Evolutionary conservation across 352 stramenopile genomes (phyloP).

Genomic region (Lagenidium giganteum): DNA sequence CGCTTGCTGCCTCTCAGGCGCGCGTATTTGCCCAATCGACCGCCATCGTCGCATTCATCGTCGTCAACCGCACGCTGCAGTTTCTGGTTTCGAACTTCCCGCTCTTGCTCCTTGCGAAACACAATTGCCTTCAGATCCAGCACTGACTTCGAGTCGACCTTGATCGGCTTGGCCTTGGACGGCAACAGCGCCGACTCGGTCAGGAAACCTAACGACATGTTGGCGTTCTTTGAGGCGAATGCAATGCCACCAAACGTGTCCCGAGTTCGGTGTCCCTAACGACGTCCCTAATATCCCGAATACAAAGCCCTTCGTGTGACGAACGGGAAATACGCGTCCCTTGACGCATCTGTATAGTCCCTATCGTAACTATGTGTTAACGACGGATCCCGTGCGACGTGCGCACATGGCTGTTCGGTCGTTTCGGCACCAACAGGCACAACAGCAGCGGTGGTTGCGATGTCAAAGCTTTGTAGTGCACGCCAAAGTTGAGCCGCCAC

Average conservation of each 20-base stretch:
- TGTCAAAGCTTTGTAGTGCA: no score
- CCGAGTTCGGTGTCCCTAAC: no score
- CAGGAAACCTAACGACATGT: constrained; percentile 83
- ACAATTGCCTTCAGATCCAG: constrained; percentile 67
- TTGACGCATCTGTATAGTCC: not conserved
- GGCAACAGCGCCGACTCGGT: constrained; percentile 83
- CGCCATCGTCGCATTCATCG: not conserved
- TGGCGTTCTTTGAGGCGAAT: not conserved
- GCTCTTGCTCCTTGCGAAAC: constrained; percentile 64
- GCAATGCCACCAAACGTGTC: no score
- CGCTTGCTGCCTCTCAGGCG: constrained; percentile 28
- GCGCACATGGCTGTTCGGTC: no score
- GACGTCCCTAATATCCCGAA: not conserved
- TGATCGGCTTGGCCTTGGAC: constrained; percentile 78
- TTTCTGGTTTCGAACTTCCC: constrained; percentile 34
- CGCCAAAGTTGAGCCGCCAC: no score
- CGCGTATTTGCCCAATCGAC: constrained; percentile 34
- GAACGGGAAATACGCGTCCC: constrained; percentile 3
- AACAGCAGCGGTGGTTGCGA: no score
- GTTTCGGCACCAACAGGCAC: no score
- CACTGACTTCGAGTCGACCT: constrained; percentile 64
- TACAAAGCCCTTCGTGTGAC: no score
- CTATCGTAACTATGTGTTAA: no score
- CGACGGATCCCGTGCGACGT: no score
- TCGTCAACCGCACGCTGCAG: constrained; percentile 17